Evolutionary conservation across 306 rosid species (phyloP), one percentile per base, ranked within the genome.

Genomic region (Parietaria judaica): DNA sequence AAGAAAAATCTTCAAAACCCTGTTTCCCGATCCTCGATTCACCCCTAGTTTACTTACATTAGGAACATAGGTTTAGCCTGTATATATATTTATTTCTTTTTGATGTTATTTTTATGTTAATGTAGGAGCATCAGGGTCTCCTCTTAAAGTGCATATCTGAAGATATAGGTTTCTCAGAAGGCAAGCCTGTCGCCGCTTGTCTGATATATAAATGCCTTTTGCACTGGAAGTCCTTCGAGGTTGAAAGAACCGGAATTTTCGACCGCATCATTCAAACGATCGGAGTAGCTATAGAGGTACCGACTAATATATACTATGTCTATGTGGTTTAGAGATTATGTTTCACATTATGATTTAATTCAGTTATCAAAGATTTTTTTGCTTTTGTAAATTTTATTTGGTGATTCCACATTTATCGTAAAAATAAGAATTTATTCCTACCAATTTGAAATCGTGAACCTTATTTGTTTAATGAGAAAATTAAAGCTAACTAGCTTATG

Each of bases 201-300:
- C 74, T 94, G 70, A 79, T 94, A 76, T 94, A 88, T 75, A 94
- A 86, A 86, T 88, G 99, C 72, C 99, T 94, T 76, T 86, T 88
- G 68, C 97, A 94, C 60, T 94, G 99, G 99, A 80, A 90, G 76
- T 94, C 99, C 60, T 88, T 88, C 72, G 99, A 92, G 85, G 99
- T 92, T 50, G 99, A 94, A 78, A 80, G 97, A 65, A 88, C 99
- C 14, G 82, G 76, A 58, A 86, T 94, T 68, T 94, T 94, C 54
- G 99, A 94, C 66, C 86, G 89, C 48, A 74, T 88, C 57, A 94
- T 88, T 86, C 94, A 88, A 79, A 79, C 90, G 39, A 81, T 94
- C 72, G 96, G 95, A 74, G 75, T 95, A 14, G 89, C 97, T 43
- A 81, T 94, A 15, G 99, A 94, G 90, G 99, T 94, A 70, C 69